These are phyloP conservation scores for Penicillium flavigenum DNA, from an alignment of 495 filamentous ascomycete species.

Conservation along the genomic window DNA sequence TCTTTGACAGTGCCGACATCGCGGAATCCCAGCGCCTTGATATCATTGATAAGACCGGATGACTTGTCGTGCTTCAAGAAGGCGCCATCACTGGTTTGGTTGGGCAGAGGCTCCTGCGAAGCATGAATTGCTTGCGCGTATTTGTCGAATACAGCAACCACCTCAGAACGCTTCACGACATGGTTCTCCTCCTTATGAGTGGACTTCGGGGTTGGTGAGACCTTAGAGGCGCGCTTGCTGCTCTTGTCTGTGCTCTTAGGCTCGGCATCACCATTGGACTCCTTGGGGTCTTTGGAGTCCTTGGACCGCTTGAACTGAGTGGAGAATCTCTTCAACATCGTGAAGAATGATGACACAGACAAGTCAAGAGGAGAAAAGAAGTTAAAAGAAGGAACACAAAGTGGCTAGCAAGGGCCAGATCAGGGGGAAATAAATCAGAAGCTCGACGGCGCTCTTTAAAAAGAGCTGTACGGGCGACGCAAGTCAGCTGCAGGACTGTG, in stretches of 20 bases:
- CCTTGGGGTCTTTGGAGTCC: slow-evolving; percentile 40
- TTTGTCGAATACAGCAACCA: slow-evolving; percentile 54
- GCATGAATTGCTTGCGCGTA: slow-evolving; percentile 66
- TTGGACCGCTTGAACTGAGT: slow-evolving; percentile 49
- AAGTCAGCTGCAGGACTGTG: slow-evolving; percentile 34
- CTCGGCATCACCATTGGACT: slow-evolving; percentile 42
- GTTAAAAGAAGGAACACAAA: slow-evolving; percentile 12
- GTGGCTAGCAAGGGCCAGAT: slow-evolving; percentile 19
- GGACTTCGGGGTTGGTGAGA: slow-evolving; percentile 32
- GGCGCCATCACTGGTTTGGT: slow-evolving; percentile 63
- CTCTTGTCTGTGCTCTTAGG: slow-evolving; percentile 37
- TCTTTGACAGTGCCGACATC: slow-evolving; percentile 57
- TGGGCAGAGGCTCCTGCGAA: slow-evolving; percentile 62
- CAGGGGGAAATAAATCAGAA: slow-evolving; percentile 12
- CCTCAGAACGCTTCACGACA: slow-evolving; percentile 39
- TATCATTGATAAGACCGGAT: slow-evolving; percentile 60
- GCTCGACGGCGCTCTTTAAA: slow-evolving; percentile 24
- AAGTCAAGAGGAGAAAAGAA: slow-evolving; percentile 13
- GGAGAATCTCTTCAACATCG: slow-evolving; percentile 53
- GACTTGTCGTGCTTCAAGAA: slow-evolving; percentile 50
- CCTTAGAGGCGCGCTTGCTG: slow-evolving; percentile 44
- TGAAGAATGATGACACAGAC: slow-evolving; percentile 23
- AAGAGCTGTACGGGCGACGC: slow-evolving; percentile 26
- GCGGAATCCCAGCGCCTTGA: slow-evolving; percentile 60
- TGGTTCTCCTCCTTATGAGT: slow-evolving; percentile 36